Percentiles rank a stretch among this genome's conserved stretches.
Evolutionary conservation across 1,284 basidiomycete species (phyloP).

Genomic region (Rugosomyces carneus): DNA sequence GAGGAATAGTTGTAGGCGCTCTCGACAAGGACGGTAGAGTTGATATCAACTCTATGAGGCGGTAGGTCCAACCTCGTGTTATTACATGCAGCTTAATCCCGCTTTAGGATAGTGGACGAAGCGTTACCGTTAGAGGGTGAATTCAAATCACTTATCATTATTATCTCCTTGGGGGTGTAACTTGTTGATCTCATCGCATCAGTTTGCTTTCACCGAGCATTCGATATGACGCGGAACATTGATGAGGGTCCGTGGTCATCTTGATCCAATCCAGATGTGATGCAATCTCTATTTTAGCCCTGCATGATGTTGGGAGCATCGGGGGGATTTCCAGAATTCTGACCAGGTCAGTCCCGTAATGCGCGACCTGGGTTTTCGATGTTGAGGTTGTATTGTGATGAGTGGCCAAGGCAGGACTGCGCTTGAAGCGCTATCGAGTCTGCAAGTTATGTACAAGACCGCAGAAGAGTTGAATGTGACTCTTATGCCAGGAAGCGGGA

Average conservation of each 20-base stretch:
- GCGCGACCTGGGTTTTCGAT: conserved; percentile 1
- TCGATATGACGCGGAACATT: conserved; percentile 64
- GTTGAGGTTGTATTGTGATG: background rate
- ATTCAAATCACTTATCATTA: no score
- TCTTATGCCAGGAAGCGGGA: conserved; percentile 70
- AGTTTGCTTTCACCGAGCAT: conserved; percentile 83
- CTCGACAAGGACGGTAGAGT: conserved; percentile 55
- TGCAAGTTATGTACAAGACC: conserved; percentile 38
- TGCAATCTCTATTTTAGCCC: conserved; percentile 34
- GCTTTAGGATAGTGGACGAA: conserved; percentile 47
- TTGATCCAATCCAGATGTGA: background rate
- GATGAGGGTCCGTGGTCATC: conserved; percentile 37
- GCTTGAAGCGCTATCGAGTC: conserved; percentile 34
- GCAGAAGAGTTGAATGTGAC: conserved; percentile 29
- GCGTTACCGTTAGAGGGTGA: conserved; percentile 60
- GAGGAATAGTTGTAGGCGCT: conserved; percentile 68
- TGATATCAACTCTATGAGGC: conserved; percentile 46
- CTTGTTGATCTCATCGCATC: background rate
- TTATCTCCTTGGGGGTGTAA: no score
- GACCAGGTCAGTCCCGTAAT: conserved; percentile 48
- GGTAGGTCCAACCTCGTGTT: conserved; percentile 27
- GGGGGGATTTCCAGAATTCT: conserved; percentile 65
- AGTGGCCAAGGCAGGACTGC: conserved; percentile 49
- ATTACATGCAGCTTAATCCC: background rate
- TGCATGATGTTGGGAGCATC: conserved; percentile 47